A percentile compares a stretch with the other conserved stretches of the same genome.
phyloP scores from a whole-genome alignment of 257 asterid species.

The Orobanche coerulescens region DNA sequence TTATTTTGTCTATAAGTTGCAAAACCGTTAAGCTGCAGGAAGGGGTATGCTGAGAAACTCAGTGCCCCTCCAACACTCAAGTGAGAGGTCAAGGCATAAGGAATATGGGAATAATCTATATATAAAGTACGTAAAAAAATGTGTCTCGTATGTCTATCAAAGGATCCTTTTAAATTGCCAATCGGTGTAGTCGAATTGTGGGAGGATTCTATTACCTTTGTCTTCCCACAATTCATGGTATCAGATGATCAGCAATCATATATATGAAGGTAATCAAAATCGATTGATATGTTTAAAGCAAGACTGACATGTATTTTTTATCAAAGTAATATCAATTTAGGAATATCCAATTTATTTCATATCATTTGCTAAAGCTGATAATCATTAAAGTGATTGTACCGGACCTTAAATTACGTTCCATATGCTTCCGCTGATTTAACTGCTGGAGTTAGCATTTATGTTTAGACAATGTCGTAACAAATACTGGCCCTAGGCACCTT shows the following conservation, averaged over 20 bases:
- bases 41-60: too few relatives aligned
- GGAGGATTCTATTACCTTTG: neutral
- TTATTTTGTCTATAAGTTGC: too few relatives aligned
- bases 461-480: too few relatives aligned
- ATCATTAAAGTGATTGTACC: neutral
- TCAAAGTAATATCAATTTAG: too few relatives aligned
- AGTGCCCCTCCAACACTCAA: too few relatives aligned
- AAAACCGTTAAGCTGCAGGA: too few relatives aligned
- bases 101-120: neutral
- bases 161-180: neutral
- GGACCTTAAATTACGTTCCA: neutral
- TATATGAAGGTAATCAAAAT: neutral
- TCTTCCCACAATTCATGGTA: neutral
- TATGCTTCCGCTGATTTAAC: neutral
- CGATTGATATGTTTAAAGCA: neutral
- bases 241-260: neutral
- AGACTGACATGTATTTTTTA: neutral
- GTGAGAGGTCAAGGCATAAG: too few relatives aligned
- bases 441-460: neutral
- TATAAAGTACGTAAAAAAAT: neutral
- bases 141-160: neutral
- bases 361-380: neutral
- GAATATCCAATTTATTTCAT: neutral
- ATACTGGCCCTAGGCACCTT: too few relatives aligned
- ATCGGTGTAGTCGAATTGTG: neutral